A percentile compares a stretch with the other conserved stretches of the same genome.
phyloP scores from a whole-genome alignment of 352 stramenopile species.

The Phytophthora kernoviae region DNA sequence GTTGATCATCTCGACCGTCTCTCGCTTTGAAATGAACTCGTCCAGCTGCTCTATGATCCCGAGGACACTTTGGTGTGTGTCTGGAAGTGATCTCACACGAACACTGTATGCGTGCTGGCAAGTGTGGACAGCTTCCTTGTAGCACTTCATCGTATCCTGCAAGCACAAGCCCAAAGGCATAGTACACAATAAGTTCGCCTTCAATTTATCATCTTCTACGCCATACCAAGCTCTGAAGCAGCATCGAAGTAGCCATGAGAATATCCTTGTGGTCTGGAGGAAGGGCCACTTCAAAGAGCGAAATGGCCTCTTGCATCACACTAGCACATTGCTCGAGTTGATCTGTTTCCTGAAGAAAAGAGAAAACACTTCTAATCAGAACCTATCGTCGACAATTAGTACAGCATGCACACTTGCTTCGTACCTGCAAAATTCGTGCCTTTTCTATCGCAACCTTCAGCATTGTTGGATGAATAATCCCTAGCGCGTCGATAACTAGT shows the following conservation, averaged over 20 bases:
- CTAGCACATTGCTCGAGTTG: conserved; percentile 23
- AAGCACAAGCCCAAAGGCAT: background rate
- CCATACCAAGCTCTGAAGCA: conserved; percentile 53
- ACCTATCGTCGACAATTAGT: background rate
- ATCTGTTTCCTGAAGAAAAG: conserved; percentile 31
- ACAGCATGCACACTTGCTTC: background rate
- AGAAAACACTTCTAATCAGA: background rate
- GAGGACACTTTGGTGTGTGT: conserved; percentile 17
- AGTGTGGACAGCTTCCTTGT: conserved; percentile 25
- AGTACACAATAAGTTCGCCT: background rate
- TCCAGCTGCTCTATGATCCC: conserved; percentile 33
- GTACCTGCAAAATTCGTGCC: conserved; percentile 39
- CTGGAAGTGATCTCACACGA: conserved; percentile 7
- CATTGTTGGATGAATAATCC: conserved; percentile 55
- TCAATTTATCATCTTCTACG: background rate
- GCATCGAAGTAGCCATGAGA: conserved; percentile 37
- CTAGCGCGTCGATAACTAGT: conserved; percentile 41
- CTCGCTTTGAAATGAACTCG: conserved; percentile 43
- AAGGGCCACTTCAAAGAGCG: conserved; percentile 43
- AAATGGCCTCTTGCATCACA: conserved; percentile 33
- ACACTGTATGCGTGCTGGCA: conserved; percentile 31
- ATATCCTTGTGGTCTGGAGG: conserved; percentile 53
- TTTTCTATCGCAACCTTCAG: conserved; percentile 59
- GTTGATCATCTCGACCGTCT: conserved; percentile 34
- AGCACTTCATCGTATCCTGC: conserved; percentile 26